phyloP scores from a whole-genome alignment of 441 rosid species.

The Raphanus hybrid region DNA sequence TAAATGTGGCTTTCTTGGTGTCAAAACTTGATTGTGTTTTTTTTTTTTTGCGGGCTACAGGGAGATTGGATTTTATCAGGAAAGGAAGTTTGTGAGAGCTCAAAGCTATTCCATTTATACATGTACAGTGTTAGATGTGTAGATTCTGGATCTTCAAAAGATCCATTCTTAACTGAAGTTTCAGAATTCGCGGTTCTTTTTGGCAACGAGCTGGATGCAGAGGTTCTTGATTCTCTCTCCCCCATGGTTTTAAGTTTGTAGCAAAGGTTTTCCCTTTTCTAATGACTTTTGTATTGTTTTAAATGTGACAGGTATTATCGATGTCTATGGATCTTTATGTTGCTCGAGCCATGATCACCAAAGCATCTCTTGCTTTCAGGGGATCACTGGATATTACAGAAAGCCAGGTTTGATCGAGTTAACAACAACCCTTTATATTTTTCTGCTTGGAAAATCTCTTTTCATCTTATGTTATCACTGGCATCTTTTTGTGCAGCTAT shows the following conservation, averaged over 20 bases:
- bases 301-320: constrained; percentile 91
- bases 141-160: constrained; percentile 77
- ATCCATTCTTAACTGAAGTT: constrained; percentile 87
- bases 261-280: not conserved
- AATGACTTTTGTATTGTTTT: constrained; percentile 5
- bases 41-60: too few relatives aligned
- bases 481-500: constrained; percentile 70
- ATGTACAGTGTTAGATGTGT: constrained; percentile 80
- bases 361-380: constrained; percentile 96
- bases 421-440: constrained; percentile 10
- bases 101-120: constrained; percentile 67
- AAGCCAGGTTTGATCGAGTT: constrained; percentile 64
- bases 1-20: too few relatives aligned
- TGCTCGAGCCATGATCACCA: constrained; percentile 98
- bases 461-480: constrained; percentile 14
- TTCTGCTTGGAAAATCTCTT: too few relatives aligned
- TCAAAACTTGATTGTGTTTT: too few relatives aligned
- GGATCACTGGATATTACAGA: constrained; percentile 73
- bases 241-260: constrained; percentile 6
- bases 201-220: constrained; percentile 99
- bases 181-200: constrained; percentile 92
- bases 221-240: constrained; percentile 57
- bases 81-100: constrained; percentile 59
- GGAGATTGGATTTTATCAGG: constrained; percentile 99
- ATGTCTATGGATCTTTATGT: constrained; percentile 99